A percentile compares a stretch with the other conserved stretches of the same genome.
Conservation (phyloP, 2,329 filamentous ascomycete species). For the Neurospora crassa region DNA sequence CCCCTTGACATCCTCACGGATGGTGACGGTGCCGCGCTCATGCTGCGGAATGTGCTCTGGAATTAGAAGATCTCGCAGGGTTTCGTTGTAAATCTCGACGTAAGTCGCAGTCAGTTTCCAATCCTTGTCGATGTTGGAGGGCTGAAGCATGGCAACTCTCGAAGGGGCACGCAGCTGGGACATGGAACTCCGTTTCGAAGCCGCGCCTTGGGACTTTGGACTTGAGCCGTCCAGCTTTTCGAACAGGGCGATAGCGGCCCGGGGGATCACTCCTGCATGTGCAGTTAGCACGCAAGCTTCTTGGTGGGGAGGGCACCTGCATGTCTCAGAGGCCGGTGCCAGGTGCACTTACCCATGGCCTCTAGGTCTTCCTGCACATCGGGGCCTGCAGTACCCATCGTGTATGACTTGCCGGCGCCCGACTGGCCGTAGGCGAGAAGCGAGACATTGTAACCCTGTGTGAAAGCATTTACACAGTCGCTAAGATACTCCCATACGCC, state of each 20-base stretch:
- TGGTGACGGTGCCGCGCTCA: slow-evolving; percentile 75
- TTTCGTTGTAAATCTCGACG: slow-evolving; percentile 96
- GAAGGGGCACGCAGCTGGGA: slow-evolving; percentile 73
- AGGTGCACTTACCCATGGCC: slow-evolving; percentile 60
- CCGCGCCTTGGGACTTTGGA: slow-evolving; percentile 25
- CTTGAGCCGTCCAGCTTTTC: slow-evolving; percentile 62
- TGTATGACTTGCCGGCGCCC: slow-evolving; percentile 95
- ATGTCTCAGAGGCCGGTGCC: background rate
- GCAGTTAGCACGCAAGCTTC: slow-evolving; percentile 1
- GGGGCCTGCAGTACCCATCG: slow-evolving; percentile 93
- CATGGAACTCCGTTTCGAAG: slow-evolving; percentile 50
- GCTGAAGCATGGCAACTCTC: slow-evolving; percentile 56
- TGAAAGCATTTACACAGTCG: slow-evolving; percentile 81
- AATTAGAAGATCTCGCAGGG: slow-evolving; percentile 79
- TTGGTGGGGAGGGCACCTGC: background rate
- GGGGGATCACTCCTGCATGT: slow-evolving; percentile 76
- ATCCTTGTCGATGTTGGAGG: slow-evolving; percentile 50
- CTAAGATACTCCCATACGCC: slow-evolving; percentile 90
- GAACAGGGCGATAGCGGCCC: slow-evolving; percentile 78
- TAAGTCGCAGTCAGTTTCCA: slow-evolving; percentile 95
- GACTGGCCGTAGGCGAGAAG: slow-evolving; percentile 95
- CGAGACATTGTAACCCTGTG: slow-evolving; percentile 97
- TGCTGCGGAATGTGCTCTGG: slow-evolving; percentile 58
- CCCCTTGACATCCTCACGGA: slow-evolving; percentile 88
- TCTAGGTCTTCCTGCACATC: slow-evolving; percentile 61